These are phyloP conservation scores for Ophiosphaerella narmari DNA, from an alignment of 2,329 filamentous ascomycete genomes.

Conservation along the genomic window DNA sequence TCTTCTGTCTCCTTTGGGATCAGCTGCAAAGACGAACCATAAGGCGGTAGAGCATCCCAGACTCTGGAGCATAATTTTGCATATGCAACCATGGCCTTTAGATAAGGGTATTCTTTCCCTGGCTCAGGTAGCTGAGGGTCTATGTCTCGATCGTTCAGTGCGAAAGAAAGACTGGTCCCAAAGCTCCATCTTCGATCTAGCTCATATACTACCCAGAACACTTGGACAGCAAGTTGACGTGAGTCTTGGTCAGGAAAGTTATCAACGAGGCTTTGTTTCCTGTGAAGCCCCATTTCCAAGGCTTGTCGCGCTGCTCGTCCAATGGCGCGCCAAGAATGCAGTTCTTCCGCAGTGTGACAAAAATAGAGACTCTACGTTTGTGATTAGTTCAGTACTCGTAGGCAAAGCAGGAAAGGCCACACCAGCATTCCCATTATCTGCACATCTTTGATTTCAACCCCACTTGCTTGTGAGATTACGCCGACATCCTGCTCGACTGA, in stretches of 20 bases:
- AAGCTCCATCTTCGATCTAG: conserved; percentile 29
- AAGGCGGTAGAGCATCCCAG: conserved; percentile 27
- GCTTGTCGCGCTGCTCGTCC: conserved; percentile 22
- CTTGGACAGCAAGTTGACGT: conserved; percentile 18
- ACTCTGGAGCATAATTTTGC: conserved; percentile 24
- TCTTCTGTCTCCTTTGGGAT: conserved; percentile 28
- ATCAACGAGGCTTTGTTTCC: conserved; percentile 20
- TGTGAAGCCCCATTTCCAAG: conserved; percentile 26
- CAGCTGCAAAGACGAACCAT: conserved; percentile 17
- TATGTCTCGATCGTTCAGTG: conserved; percentile 23
- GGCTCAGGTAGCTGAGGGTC: conserved; percentile 26
- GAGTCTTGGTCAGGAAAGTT: conserved; percentile 18
- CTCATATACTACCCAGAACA: conserved; percentile 27
- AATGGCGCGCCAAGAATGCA: conserved; percentile 26
- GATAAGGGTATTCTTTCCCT: conserved; percentile 17
- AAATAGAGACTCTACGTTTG: conserved; percentile 19
- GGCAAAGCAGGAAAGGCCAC: background rate
- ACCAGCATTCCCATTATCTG: conserved; percentile 28
- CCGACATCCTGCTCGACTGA: conserved; percentile 23
- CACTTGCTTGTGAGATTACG: conserved; percentile 12
- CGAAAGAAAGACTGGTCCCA: conserved; percentile 25
- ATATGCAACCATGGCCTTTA: conserved; percentile 23
- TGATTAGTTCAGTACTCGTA: background rate
- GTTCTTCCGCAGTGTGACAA: conserved; percentile 22
- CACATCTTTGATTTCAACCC: conserved; percentile 22